These are phyloP conservation scores for Aspergillus caelatus DNA, from an alignment of 2,329 filamentous ascomycete genomes.

Conservation along the genomic window DNA sequence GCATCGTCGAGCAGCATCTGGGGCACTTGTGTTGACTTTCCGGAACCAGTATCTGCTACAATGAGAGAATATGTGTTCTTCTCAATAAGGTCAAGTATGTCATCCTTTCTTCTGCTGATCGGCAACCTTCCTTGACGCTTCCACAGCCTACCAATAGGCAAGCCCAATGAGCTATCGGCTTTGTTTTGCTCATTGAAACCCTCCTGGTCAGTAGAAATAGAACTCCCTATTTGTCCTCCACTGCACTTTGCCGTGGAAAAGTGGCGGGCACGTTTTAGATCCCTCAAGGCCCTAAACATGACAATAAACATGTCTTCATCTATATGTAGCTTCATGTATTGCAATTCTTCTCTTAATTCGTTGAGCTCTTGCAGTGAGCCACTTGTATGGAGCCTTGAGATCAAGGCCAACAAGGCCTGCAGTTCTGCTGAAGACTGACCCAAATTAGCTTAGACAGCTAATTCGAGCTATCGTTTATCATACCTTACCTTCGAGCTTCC, in stretches of 20 bases:
- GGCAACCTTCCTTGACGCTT: slow-evolving; percentile 32
- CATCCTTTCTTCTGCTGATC: slow-evolving; percentile 40
- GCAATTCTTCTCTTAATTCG: neutral
- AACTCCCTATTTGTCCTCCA: neutral
- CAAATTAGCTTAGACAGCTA: neutral
- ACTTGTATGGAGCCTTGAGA: neutral
- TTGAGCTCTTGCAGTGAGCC: neutral
- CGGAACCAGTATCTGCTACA: slow-evolving; percentile 50
- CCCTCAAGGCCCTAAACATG: neutral
- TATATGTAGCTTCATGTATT: neutral
- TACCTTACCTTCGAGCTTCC: slow-evolving; percentile 2
- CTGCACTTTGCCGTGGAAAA: neutral
- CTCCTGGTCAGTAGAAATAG: neutral
- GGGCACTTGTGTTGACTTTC: slow-evolving; percentile 56
- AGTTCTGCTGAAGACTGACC: neutral
- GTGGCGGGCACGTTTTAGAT: neutral
- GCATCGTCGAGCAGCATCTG: slow-evolving; percentile 57
- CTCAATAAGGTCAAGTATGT: slow-evolving; percentile 44
- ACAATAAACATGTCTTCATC: slow-evolving; percentile 1
- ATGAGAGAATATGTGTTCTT: slow-evolving; percentile 49
- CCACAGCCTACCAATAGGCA: neutral
- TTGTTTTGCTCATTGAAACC: neutral
- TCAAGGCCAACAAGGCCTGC: neutral
- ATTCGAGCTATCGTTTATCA: neutral
- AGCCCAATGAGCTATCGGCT: neutral